Evolutionary conservation across 2,329 filamentous ascomycete genomes (phyloP).

Genomic region (Fusarium nodosum): DNA sequence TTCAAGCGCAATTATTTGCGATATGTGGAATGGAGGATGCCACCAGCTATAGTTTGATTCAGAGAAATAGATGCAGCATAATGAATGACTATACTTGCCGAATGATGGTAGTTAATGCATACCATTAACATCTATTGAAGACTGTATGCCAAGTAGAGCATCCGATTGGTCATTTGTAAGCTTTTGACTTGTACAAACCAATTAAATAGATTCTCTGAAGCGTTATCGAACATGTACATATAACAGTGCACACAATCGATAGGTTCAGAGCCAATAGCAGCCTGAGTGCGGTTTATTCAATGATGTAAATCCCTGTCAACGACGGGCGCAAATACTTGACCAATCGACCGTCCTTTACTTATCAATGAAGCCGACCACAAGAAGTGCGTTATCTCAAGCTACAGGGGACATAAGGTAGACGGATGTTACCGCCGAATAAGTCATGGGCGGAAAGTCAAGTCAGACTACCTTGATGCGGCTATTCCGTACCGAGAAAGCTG

Average conservation of each 20-base stretch:
- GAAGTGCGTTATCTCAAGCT: slow-evolving; percentile 26
- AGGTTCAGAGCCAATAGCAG: slow-evolving; percentile 22
- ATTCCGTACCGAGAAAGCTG: slow-evolving; percentile 29
- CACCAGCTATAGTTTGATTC: slow-evolving; percentile 16
- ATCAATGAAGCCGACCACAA: slow-evolving; percentile 28
- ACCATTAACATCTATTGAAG: neutral
- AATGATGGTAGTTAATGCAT: neutral
- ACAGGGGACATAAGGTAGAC: slow-evolving; percentile 22
- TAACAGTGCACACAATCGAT: slow-evolving; percentile 17
- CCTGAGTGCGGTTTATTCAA: slow-evolving; percentile 9
- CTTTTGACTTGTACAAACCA: neutral
- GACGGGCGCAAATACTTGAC: slow-evolving; percentile 24
- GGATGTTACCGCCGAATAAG: slow-evolving; percentile 22
- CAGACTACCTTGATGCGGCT: slow-evolving; percentile 38
- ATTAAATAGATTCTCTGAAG: neutral
- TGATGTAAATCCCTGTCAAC: slow-evolving; percentile 23
- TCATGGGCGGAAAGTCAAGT: slow-evolving; percentile 26
- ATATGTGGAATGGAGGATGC: slow-evolving; percentile 26
- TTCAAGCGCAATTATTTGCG: slow-evolving; percentile 21
- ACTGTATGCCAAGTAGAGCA: neutral
- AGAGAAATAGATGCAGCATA: neutral
- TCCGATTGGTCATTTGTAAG: neutral
- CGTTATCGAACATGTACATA: slow-evolving; percentile 30
- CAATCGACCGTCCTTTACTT: slow-evolving; percentile 31
- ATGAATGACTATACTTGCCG: neutral